Conservation (phyloP, 1,284 basidiomycete species). For the Melampsora larici-populina region DNA sequence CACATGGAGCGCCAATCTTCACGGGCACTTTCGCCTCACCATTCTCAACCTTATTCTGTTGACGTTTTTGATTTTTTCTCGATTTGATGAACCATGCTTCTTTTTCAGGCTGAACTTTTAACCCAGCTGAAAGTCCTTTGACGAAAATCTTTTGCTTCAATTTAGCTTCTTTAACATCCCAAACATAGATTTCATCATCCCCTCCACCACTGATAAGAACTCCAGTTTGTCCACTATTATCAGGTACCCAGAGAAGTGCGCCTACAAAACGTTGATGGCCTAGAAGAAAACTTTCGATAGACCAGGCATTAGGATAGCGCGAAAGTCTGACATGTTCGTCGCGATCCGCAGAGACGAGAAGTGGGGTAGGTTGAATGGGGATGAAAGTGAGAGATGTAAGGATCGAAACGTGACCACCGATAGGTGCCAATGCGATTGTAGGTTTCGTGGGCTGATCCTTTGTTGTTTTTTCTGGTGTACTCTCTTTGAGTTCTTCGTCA, state of each 20-base stretch:
- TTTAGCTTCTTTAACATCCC: constrained; percentile 1
- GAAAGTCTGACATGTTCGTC: constrained; percentile 41
- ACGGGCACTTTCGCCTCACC: neutral
- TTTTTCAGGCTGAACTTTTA: constrained; percentile 35
- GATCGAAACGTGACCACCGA: constrained; percentile 39
- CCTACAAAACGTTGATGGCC: constrained; percentile 33
- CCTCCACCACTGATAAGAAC: constrained; percentile 39
- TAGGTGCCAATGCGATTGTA: constrained; percentile 16
- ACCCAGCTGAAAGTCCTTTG: constrained; percentile 2
- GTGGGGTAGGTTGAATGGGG: neutral
- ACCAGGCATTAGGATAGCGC: constrained; percentile 35
- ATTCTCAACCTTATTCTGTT: neutral
- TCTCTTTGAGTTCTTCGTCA: constrained; percentile 13
- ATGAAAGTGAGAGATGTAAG: constrained; percentile 33
- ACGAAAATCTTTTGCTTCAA: constrained; percentile 17
- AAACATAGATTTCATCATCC: constrained; percentile 26
- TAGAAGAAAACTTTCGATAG: constrained; percentile 23
- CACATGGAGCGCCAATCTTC: neutral
- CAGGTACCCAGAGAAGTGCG: constrained; percentile 26
- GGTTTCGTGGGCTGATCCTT: constrained; percentile 3
- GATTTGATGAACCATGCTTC: constrained; percentile 37
- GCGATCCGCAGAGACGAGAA: constrained; percentile 36
- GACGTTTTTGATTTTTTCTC: constrained; percentile 23
- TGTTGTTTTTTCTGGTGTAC: neutral
- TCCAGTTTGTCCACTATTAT: neutral